Base-by-base conservation (phyloP, 441 rosid genomes). In the Pelargonium australe region DNA sequence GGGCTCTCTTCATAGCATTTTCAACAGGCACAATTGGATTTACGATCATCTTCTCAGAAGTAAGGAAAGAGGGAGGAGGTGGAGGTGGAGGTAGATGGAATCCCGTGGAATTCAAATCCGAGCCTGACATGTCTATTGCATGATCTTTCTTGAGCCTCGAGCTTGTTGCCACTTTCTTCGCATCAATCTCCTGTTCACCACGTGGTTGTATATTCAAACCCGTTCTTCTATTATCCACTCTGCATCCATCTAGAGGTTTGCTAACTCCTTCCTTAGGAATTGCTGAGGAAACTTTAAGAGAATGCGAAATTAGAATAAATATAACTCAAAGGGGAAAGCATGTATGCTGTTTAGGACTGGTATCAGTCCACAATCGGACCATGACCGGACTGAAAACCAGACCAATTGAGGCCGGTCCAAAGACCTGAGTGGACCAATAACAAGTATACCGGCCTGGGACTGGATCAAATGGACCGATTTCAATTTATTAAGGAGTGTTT, bases 51-150 rank as follows among this genome's bases (percentile, higher is more conserved):
- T 75, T 81, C 75, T 82, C 86, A 67, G 70, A 71, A 1, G 76
- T 58, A 44, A 68, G 72, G 12, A 63, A 47, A 13, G 80, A 73
- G 4, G 85, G 83, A 75, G 85, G 89, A 60, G 81, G 85, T 40
- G 76, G 78, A 1, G 83, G 77, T 65, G n/a, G n/a, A n/a, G n/a
- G n/a, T n/a, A 82, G 86, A 63, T 80, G 84, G 61, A 78, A 67
- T 4, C 71, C 79, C 70, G 67, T 7, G 25, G 64, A 47, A 65
- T 80, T 75, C 51, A 45, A 49, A 41, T 65, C 67, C 40, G 41
- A 0, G 5, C 75, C 66, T 10, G 68, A 60, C 53, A 51, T 71
- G 55, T 74, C 70, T 66, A 43, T 62, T 28, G 70, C 73, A 44
- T 69, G 71, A 67, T 74, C 83, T 53, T 69, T 80, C 37, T 67